Evolutionary conservation across 1,139 yeast species (phyloP).

Genomic region (Pichia terricola): DNA sequence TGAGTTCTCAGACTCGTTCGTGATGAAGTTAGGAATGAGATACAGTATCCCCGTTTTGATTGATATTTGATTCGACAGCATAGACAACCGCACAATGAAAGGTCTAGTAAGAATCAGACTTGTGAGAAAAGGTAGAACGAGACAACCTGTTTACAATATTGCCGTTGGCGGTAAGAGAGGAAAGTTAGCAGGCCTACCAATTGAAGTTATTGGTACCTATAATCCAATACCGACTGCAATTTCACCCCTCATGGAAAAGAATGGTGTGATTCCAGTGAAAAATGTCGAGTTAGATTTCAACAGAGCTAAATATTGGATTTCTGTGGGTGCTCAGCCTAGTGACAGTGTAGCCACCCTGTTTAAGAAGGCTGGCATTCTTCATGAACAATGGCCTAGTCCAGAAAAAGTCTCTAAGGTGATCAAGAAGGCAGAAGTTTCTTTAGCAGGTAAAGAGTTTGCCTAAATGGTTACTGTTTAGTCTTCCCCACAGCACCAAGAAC

Average conservation of each 20-base stretch:
- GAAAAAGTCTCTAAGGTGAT: constrained; percentile 14
- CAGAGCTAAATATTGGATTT: constrained; percentile 94
- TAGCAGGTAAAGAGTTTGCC: constrained; percentile 19
- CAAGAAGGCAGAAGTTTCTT: constrained; percentile 15
- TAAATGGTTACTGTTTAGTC: neutral
- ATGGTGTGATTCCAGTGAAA: constrained; percentile 57
- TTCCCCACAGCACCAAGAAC: neutral
- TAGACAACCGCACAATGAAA: constrained; percentile 24
- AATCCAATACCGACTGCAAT: constrained; percentile 74
- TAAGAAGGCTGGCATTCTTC: constrained; percentile 70
- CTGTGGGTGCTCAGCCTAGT: constrained; percentile 97
- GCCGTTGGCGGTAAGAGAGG: constrained; percentile 71
- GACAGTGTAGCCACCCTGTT: constrained; percentile 71
- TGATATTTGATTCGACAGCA: too few relatives aligned
- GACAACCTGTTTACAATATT: constrained; percentile 82
- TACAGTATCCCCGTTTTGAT: too few relatives aligned
- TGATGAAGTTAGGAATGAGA: too few relatives aligned
- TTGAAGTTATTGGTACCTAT: constrained; percentile 92
- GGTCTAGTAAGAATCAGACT: constrained; percentile 65
- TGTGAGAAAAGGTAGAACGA: constrained; percentile 86
- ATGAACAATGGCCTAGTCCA: constrained; percentile 61
- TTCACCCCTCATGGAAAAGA: constrained; percentile 43
- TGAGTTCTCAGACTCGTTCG: too few relatives aligned
- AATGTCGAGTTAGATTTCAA: constrained; percentile 78
- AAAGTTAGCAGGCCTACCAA: constrained; percentile 78